A percentile compares a stretch with the other conserved stretches of the same genome.
phyloP scores from a whole-genome alignment of 2,329 filamentous ascomycete genomes.

The Monilinia fructicola region DNA sequence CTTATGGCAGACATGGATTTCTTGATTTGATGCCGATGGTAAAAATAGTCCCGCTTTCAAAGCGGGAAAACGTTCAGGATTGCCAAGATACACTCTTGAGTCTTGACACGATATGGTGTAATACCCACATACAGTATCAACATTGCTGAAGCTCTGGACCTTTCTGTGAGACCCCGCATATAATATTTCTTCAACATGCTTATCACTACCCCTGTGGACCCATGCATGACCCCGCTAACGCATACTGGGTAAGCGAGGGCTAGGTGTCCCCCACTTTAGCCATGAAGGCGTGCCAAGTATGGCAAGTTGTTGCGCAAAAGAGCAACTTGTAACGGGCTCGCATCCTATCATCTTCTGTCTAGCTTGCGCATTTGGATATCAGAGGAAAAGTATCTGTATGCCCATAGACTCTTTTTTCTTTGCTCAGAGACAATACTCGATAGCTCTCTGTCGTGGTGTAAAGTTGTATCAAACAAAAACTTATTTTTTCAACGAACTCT shows the following conservation, averaged over 20 bases:
- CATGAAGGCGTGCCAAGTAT: background rate
- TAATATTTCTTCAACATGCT: background rate
- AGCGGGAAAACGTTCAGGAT: background rate
- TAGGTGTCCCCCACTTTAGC: background rate
- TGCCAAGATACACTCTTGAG: background rate
- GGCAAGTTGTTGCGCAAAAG: slow-evolving; percentile 5
- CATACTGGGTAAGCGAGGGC: background rate
- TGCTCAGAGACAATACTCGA: too few species aligned
- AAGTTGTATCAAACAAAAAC: too few species aligned
- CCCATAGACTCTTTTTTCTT: too few species aligned
- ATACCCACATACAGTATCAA: background rate
- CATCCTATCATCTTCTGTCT: background rate
- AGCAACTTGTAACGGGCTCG: background rate
- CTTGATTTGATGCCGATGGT: background rate
- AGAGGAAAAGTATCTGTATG: too few species aligned
- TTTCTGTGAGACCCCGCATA: background rate
- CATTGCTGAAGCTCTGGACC: background rate
- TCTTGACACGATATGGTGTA: too few species aligned
- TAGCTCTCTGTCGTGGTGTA: too few species aligned
- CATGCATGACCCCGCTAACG: too few species aligned
- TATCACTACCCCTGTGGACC: background rate
- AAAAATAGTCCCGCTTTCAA: background rate
- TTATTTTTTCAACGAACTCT: too few species aligned
- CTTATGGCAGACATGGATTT: background rate
- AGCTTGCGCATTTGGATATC: background rate